phyloP scores from a whole-genome alignment of 192 early-diverging fungal species.

The Mortierella alpina region DNA sequence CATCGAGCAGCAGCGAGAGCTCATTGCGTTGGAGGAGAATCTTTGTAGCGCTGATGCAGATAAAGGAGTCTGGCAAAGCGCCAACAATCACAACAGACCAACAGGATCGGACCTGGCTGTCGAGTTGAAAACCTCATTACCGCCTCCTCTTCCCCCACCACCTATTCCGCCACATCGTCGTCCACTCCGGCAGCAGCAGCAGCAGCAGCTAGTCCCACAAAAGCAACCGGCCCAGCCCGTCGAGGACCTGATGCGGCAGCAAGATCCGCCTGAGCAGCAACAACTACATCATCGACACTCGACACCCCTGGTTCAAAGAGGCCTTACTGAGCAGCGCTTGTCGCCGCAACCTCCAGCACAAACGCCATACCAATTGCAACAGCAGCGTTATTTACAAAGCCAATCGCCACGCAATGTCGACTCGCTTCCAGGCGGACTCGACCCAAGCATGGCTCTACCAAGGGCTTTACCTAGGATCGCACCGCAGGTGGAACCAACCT shows the following conservation, averaged over 20 bases:
- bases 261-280: not conserved
- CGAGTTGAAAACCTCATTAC: conserved; percentile 32
- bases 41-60: conserved; percentile 11
- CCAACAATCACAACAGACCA: conserved; percentile 5
- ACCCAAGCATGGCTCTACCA: conserved; percentile 46
- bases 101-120: conserved; percentile 18
- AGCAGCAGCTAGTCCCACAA: not conserved
- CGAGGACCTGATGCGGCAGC: no score
- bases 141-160: not conserved
- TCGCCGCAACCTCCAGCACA: not conserved
- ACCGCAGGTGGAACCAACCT: conserved; percentile 12
- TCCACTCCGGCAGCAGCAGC: conserved; percentile 20
- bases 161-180: conserved; percentile 9
- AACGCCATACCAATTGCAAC: conserved; percentile 4
- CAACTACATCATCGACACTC: not conserved
- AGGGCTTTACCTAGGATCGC: conserved; percentile 32
- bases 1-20: conserved; percentile 39
- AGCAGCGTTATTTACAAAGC: not conserved
- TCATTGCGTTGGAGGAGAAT: conserved; percentile 36
- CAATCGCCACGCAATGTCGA: conserved; percentile 11
- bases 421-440: conserved; percentile 29
- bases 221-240: no score
- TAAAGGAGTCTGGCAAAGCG: conserved; percentile 20
- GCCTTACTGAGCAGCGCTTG: no score
- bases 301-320: not conserved